Percentiles rank a stretch among this genome's conserved stretches.
Evolutionary conservation across 1,284 basidiomycete genomes (phyloP).

Genomic region (Marasmius oreades): DNA sequence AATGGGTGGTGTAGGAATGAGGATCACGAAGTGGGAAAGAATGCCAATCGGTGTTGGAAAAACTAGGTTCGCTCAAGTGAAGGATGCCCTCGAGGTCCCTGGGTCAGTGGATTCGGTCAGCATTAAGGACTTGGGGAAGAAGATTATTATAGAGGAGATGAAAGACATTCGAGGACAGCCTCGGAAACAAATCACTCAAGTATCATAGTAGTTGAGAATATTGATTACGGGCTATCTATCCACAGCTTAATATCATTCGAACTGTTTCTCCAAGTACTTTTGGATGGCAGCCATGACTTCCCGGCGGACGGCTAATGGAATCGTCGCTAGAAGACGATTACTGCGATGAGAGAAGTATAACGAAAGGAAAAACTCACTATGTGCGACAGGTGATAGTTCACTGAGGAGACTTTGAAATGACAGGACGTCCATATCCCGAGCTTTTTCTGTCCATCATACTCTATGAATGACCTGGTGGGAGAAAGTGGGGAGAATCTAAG

Average conservation of each 20-base stretch:
- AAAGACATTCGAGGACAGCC: neutral
- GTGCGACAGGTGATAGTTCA: neutral
- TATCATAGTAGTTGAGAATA: neutral
- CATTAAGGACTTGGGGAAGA: slow-evolving; percentile 30
- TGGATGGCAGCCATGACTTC: slow-evolving; percentile 1
- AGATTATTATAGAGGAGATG: slow-evolving; percentile 46
- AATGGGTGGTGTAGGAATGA: slow-evolving; percentile 85
- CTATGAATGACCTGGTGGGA: no score
- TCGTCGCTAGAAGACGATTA: neutral
- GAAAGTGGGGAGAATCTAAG: neutral
- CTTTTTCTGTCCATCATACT: neutral
- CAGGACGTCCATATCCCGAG: neutral
- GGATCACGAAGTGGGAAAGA: slow-evolving; percentile 76
- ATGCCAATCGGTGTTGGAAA: slow-evolving; percentile 64
- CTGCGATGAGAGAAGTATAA: neutral
- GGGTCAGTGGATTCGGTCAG: slow-evolving; percentile 19
- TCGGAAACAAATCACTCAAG: neutral
- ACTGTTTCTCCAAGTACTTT: slow-evolving; percentile 6
- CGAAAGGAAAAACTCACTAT: neutral
- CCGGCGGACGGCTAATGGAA: slow-evolving; percentile 4
- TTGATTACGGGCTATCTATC: neutral
- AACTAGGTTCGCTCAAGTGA: slow-evolving; percentile 30
- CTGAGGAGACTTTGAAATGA: neutral
- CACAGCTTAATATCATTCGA: neutral
- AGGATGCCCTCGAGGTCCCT: slow-evolving; percentile 30